Evolutionary conservation across 257 asterid species (phyloP), one percentile per base, ranked within the genome.

Genomic region (Primulina huaijiensis): DNA sequence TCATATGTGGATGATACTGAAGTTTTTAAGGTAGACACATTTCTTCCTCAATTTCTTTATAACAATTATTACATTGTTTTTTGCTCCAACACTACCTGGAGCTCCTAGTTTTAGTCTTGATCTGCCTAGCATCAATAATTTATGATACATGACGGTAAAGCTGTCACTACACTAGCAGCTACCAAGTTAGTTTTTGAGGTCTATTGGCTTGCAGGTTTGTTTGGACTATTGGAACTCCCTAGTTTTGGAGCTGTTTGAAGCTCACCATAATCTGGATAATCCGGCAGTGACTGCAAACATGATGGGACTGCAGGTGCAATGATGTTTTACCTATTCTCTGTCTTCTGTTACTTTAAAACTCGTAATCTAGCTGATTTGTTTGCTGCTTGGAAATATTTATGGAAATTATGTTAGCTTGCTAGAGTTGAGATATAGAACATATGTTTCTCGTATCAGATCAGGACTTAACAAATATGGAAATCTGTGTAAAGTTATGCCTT

Each of bases 1-100:
- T 94, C 99, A 8, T 94, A 94, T 60, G 99, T 94, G 64, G 99
- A 94, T 72, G 99, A 94, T 80, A 94, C 93, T 35, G 99, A 94
- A 79, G 98, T 94, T 81, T 94, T 94, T 75, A 94, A 94, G 99
- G 99, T 94, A 85, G 68, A 30, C 9, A 60, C 7, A 0, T 64
- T 61, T 23, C 10, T 23, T 63, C 34, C 60, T 67, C 30, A 1
- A 7, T 71, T 69, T 12, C 69, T 25, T 72, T n/a, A 65, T 38
- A 61, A 23, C 6, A 19, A 8, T 71, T 72, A 3, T 27, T 46
- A 38, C 7, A 19, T 67, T 30, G 5, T 37, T 35, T 33, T 50
- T 7, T 50, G 20, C 20, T 50, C 56, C 56, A 50, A 14, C 20
- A 50, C 20, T 50, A 4, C 56, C 8, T 8, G 56, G 56, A 16